These are phyloP conservation scores for Leptomonas seymouri DNA, from an alignment of 208 protist genomes.

Conservation along the genomic window DNA sequence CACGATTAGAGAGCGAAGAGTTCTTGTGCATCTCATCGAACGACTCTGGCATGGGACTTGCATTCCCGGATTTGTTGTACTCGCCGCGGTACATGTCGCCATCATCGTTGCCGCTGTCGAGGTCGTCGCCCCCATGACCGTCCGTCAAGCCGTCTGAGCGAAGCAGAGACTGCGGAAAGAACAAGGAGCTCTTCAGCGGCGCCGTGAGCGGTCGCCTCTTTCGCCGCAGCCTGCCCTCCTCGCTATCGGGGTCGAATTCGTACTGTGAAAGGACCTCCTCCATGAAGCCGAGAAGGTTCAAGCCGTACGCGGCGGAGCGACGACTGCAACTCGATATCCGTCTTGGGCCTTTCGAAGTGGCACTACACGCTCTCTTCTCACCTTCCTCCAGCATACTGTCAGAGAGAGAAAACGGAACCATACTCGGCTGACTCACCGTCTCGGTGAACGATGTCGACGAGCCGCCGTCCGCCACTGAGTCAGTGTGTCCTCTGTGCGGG, in stretches of 20 bases:
- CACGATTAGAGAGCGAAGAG: neutral
- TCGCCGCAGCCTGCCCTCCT: neutral
- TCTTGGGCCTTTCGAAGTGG: neutral
- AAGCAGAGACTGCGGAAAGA: neutral
- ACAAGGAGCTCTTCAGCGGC: conserved; percentile 7
- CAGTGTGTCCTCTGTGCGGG: neutral
- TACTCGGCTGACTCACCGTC: conserved; percentile 40
- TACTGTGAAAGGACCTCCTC: conserved; percentile 43
- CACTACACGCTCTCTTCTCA: neutral
- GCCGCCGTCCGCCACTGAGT: neutral
- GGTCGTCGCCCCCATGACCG: conserved; percentile 3
- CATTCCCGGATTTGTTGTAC: neutral
- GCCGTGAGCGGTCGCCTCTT: conserved; percentile 20
- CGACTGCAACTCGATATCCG: neutral
- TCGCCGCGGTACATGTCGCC: neutral
- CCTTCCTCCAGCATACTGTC: conserved; percentile 9
- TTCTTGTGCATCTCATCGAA: neutral
- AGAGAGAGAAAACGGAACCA: conserved; percentile 48
- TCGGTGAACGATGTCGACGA: neutral
- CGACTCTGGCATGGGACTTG: neutral
- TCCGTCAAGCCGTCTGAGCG: neutral
- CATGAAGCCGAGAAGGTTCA: conserved; percentile 85
- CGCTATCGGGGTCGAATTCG: conserved; percentile 13
- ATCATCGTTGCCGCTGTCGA: neutral
- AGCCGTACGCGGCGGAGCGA: conserved; percentile 1